Base-by-base conservation (phyloP, 371 early-diverging fungal species). In the Funneliformis caledonium region DNA sequence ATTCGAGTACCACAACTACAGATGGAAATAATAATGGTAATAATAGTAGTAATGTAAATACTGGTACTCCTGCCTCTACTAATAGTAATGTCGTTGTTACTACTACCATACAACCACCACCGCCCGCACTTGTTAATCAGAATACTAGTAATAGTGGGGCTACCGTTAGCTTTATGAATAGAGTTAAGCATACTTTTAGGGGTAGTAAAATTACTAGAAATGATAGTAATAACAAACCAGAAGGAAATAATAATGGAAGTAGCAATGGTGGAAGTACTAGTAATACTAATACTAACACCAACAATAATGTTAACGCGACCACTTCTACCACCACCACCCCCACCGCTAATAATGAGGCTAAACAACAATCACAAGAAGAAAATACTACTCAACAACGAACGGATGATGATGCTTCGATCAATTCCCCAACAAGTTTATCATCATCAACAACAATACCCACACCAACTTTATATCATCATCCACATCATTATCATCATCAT, bases 51-150 rank as follows among this genome's bases (percentile, higher is more conserved):
- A 64, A 31, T 10, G n/a, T 19, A 19, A 59, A 59, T 64, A 64
- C 10, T 64, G 33, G 5, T 31, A 9, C 22, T 31, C 4, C 22
- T 4, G 9, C 22, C 26, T 12, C 22, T 64, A 33, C 9, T 22
- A 64, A 59, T 59, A 59, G 14, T 22, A 64, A n/a, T 64, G 14
- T 10, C 31, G 33, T 31, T 64, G 33, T 31, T 31, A 64, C 64
- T 64, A 64, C 64, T 26, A 64, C 64, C 10, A 78, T 78, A 37
- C 68, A 78, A 45, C 69, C 69, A 65, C 78, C 78, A 52, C 78
- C 78, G 9, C 78, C 78, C 8, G 79, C 79, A 43, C 48, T 78
- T 7, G 56, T 78, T 48, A 78, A 69, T 56, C 79, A 78, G 52
- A 43, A 48, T 19, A 48, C 79, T 33, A 78, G 26, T 67, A 78